Evolutionary conservation across 371 early-diverging fungal genomes (phyloP).

Genomic region (Circinella minor): DNA sequence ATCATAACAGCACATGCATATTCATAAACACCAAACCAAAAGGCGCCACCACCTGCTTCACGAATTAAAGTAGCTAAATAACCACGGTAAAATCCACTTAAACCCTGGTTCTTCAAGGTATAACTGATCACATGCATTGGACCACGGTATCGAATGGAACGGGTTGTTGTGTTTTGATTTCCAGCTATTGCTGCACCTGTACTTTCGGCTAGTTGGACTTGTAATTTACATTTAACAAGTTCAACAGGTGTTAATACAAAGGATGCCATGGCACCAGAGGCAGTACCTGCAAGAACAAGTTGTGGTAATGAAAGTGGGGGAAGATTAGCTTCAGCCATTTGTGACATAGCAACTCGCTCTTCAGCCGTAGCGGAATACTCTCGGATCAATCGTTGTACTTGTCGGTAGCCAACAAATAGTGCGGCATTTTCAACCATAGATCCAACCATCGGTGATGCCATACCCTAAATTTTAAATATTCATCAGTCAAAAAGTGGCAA

Average conservation of each 20-base stretch:
- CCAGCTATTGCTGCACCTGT: constrained; percentile 12
- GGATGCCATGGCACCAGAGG: constrained; percentile 88
- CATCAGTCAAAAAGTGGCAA: neutral
- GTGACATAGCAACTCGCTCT: constrained; percentile 21
- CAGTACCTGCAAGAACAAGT: constrained; percentile 81
- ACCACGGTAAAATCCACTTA: constrained; percentile 88
- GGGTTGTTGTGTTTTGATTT: no score
- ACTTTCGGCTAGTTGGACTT: constrained; percentile 78
- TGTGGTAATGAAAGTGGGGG: constrained; percentile 67
- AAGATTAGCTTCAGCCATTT: constrained; percentile 24
- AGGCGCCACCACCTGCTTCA: constrained; percentile 92
- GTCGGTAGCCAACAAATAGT: constrained; percentile 88
- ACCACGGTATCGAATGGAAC: constrained; percentile 54
- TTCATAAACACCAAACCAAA: constrained; percentile 97
- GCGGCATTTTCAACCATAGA: constrained; percentile 95
- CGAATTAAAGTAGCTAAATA: constrained; percentile 87
- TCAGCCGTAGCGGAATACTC: constrained; percentile 35
- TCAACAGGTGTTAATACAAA: constrained; percentile 94
- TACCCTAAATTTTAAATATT: constrained; percentile 59
- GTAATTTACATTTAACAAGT: constrained; percentile 94
- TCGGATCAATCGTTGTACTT: constrained; percentile 76
- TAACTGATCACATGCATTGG: constrained; percentile 76
- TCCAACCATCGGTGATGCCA: constrained; percentile 91
- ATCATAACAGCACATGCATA: constrained; percentile 69
- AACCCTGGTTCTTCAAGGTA: constrained; percentile 72